Conservation (phyloP, 2,329 filamentous ascomycete species). For the Teratosphaeriaceae sp. region DNA sequence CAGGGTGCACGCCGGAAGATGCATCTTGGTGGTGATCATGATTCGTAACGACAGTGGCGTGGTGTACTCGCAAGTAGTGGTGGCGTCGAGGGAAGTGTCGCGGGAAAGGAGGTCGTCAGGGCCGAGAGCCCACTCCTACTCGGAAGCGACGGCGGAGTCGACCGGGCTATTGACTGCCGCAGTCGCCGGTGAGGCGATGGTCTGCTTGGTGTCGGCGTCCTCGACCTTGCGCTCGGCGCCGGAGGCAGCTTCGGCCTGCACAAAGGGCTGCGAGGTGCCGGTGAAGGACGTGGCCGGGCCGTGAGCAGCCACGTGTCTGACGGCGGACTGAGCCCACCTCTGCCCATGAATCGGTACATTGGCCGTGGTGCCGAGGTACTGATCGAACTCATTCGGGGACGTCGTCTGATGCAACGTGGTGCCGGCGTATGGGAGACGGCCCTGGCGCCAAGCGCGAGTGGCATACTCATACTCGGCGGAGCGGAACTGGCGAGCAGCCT, state of each 20-base stretch:
- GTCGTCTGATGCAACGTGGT: slow-evolving; percentile 18
- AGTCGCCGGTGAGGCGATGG: slow-evolving; percentile 16
- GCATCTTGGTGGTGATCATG: slow-evolving; percentile 14
- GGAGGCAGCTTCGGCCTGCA: slow-evolving; percentile 16
- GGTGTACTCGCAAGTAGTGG: too few relatives aligned
- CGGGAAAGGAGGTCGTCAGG: not conserved
- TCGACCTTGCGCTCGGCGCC: slow-evolving; percentile 9
- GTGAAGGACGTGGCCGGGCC: slow-evolving; percentile 20
- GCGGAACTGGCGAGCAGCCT: slow-evolving; percentile 89
- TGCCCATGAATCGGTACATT: slow-evolving; percentile 29
- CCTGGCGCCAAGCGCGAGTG: slow-evolving; percentile 28
- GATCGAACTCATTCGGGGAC: slow-evolving; percentile 31
- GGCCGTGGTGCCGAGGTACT: slow-evolving; percentile 27
- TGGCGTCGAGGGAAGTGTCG: slow-evolving; percentile 10
- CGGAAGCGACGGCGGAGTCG: slow-evolving; percentile 18
- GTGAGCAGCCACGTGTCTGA: slow-evolving; percentile 17
- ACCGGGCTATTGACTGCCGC: slow-evolving; percentile 19
- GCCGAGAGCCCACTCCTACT: slow-evolving; percentile 17
- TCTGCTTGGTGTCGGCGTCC: slow-evolving; percentile 17
- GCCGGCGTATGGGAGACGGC: slow-evolving; percentile 22
- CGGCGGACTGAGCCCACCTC: slow-evolving; percentile 29
- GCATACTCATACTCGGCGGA: slow-evolving; percentile 73
- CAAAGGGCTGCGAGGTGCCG: slow-evolving; percentile 16
- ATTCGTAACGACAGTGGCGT: slow-evolving; percentile 20
- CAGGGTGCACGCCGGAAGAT: slow-evolving; percentile 6